Conservation (phyloP, 2,329 filamentous ascomycete genomes). For the Parafenestella ontariensis region DNA sequence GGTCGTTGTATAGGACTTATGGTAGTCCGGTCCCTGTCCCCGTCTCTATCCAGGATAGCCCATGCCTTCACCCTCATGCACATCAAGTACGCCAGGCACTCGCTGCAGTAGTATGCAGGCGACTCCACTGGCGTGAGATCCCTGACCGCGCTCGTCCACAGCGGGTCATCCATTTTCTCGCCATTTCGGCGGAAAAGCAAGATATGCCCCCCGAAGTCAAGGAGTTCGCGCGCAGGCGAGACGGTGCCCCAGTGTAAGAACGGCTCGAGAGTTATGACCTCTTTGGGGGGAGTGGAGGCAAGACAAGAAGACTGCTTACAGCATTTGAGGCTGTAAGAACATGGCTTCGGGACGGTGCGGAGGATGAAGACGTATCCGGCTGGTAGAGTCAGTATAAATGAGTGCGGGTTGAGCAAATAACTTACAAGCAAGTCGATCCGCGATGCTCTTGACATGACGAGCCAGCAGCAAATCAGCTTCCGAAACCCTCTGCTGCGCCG, state of each 20-base stretch:
- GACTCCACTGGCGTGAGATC: background rate
- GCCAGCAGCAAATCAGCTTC: background rate
- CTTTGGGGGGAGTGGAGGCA: too few species aligned
- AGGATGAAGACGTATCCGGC: slow-evolving; percentile 10
- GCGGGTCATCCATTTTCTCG: slow-evolving; percentile 9
- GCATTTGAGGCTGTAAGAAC: slow-evolving; percentile 8
- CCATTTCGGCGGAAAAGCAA: slow-evolving; percentile 16
- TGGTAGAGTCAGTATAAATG: background rate
- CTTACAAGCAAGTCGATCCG: slow-evolving; percentile 7
- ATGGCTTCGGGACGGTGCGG: background rate
- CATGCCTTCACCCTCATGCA: slow-evolving; percentile 2
- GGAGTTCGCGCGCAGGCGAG: background rate
- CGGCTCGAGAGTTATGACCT: slow-evolving; percentile 14
- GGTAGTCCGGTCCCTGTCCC: too few species aligned
- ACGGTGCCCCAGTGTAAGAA: slow-evolving; percentile 18
- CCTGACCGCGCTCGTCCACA: slow-evolving; percentile 12
- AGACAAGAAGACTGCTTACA: background rate
- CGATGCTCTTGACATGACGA: slow-evolving; percentile 4
- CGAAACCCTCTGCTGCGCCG: too few species aligned
- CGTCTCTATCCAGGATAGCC: background rate
- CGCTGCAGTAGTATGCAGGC: slow-evolving; percentile 13
- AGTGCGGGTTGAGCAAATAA: background rate
- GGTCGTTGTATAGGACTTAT: too few species aligned
- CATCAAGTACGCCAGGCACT: slow-evolving; percentile 19
- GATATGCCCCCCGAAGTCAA: slow-evolving; percentile 3